phyloP scores from a whole-genome alignment of 345 rosid genomes.

The Fremontodendron californicum region DNA sequence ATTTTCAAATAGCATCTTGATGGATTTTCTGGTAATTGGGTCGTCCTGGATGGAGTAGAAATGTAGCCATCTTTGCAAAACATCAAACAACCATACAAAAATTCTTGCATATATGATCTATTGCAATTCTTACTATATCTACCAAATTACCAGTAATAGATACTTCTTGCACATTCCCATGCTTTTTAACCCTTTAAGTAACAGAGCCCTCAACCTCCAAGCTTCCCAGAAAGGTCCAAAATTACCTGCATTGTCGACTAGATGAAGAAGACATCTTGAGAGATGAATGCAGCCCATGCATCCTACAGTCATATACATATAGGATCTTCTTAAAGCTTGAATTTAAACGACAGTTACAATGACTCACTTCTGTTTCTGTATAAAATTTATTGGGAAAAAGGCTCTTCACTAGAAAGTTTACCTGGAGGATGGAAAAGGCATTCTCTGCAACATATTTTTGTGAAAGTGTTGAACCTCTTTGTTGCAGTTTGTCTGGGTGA shows the following conservation, averaged over 20 bases:
- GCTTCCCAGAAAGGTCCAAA: not conserved
- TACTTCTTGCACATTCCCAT: not conserved
- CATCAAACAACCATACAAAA: not conserved
- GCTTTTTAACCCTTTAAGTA: not conserved
- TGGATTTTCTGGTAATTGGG: not conserved
- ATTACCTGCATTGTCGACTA: not conserved
- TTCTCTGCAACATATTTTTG: slow-evolving; percentile 69
- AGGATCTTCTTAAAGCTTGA: not conserved
- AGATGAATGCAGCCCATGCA: slow-evolving; percentile 30
- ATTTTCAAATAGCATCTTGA: not conserved
- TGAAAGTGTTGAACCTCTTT: slow-evolving; percentile 56
- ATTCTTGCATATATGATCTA: not conserved
- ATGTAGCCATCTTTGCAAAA: not conserved
- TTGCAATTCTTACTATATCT: not conserved
- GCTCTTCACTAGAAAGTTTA: slow-evolving; percentile 12
- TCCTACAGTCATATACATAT: slow-evolving; percentile 39
- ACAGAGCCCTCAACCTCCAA: not conserved
- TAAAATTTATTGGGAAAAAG: not conserved
- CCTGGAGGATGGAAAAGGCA: slow-evolving; percentile 81
- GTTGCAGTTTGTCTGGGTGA: slow-evolving; percentile 90
- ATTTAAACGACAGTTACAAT: not conserved
- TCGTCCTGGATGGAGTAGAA: not conserved
- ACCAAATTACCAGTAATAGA: not conserved
- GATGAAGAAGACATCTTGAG: slow-evolving; percentile 15
- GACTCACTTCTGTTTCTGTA: not conserved